These are phyloP conservation scores for Hericium coralloides DNA, from an alignment of 768 basidiomycete species.

Conservation along the genomic window DNA sequence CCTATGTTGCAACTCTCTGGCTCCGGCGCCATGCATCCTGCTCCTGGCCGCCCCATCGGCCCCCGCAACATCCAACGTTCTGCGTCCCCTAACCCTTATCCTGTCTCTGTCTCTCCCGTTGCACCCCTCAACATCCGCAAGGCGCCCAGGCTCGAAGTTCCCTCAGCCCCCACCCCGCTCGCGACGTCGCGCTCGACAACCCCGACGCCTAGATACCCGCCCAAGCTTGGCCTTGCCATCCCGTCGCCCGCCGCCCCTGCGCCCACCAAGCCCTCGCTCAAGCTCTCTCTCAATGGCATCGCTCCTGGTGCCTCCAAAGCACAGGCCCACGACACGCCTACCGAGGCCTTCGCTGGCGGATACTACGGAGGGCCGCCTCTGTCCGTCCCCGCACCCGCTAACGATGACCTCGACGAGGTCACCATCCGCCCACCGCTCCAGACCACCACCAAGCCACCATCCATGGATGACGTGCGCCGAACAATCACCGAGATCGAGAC, in stretches of 20 bases:
- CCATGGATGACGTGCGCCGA: conserved; percentile 16
- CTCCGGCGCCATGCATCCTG: conserved; percentile 17
- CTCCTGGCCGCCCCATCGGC: conserved; percentile 36
- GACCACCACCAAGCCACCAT: conserved; percentile 10
- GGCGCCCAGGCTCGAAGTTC: conserved; percentile 10
- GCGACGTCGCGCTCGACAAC: conserved; percentile 18
- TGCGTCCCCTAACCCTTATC: conserved; percentile 30
- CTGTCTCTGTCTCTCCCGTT: conserved; percentile 21
- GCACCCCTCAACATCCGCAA: conserved; percentile 36
- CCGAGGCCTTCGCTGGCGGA: conserved; percentile 7
- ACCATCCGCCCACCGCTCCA: conserved; percentile 33
- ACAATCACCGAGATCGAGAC: conserved; percentile 16
- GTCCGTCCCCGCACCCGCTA: conserved; percentile 8
- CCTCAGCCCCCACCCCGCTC: conserved; percentile 10
- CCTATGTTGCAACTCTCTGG: conserved; percentile 7
- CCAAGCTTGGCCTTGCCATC: conserved; percentile 23
- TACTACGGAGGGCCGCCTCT: conserved; percentile 15
- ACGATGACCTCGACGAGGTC: conserved; percentile 27
- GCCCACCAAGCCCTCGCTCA: conserved; percentile 13
- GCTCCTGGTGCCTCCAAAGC: background rate
- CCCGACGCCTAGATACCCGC: background rate
- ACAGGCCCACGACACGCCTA: conserved; percentile 1
- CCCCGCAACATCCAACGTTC: conserved; percentile 38
- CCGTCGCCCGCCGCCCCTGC: conserved; percentile 15
- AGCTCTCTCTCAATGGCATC: conserved; percentile 7